Base-by-base conservation (phyloP, 163 green algal species). In the Chloromonas sp. region DNA sequence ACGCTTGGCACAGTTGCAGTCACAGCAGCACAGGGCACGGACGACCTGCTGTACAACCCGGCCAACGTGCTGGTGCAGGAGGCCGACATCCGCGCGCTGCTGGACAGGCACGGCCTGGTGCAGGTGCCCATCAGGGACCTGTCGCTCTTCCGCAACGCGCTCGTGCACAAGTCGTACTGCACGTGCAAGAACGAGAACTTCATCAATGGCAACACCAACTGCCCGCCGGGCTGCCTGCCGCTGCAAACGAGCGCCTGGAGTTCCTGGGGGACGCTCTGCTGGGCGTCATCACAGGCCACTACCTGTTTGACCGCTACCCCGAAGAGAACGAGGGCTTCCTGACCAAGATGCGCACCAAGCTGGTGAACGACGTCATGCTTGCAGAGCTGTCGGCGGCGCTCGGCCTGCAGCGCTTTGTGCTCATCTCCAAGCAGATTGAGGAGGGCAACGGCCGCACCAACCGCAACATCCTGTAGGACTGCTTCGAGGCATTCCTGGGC, bases 201-300 rank as follows among this genome's bases (percentile, higher is more conserved):
- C 57, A 57, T 70, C 13, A 57, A 66, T 14, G 79, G 79, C 58
- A 83, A 83, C 60, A 15, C 8, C 13, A 14, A 3, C 3, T 66
- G 58, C 36, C 79, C 79, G 5, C 3, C 57, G 14, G 60, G 60
- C n/a, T 83, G 79, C 79, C 5, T 83, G 5, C 79, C 79, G 8
- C 14, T 83, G 60, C 79, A 83, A 88, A 89, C 82, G 86, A 89
- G 80, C 71, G 86, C 58, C 77, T 89, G 61, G 86, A 89, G 86
- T 87, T 85, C 78, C 77, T 89, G 36, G 86, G 86, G 14, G 86
- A 89, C 77, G 82, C 86, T 5, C 78, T 89, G 70, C 83, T 89
- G n/a, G 57, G 62, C 60, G 36, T 84, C 13, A 71, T 82, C 14
- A 60, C 71, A 59, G 84, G 62, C n/a, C 36, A 58, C 59, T 84